Conservation (phyloP, 208 protist genomes). For the Balamuthia mandrillaris region DNA sequence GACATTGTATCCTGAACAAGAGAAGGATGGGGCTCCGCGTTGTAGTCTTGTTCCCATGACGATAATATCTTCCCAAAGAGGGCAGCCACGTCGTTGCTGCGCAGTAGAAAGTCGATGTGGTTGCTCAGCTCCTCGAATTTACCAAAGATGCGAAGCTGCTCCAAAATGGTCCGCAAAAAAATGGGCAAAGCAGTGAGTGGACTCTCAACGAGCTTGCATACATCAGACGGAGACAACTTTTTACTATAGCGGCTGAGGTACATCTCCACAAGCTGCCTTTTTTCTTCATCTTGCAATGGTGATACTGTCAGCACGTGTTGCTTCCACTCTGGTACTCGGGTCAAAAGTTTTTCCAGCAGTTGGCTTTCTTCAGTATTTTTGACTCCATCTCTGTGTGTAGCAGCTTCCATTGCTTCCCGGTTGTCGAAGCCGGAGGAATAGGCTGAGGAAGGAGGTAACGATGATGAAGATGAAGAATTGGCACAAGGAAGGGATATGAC, state of each 20-base stretch:
- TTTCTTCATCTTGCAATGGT: too few species aligned
- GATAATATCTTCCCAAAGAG: conserved; percentile 15
- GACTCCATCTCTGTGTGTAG: too few species aligned
- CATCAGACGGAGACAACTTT: neutral
- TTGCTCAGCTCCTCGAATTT: conserved; percentile 27
- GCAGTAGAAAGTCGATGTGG: conserved; percentile 25
- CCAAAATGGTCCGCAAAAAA: conserved; percentile 23
- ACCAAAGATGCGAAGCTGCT: conserved; percentile 24
- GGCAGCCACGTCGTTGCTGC: neutral
- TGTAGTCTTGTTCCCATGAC: conserved; percentile 10
- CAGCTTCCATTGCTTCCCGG: neutral
- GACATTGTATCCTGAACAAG: neutral
- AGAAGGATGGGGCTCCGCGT: neutral
- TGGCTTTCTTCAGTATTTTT: too few species aligned
- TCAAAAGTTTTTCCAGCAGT: too few species aligned
- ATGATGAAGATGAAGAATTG: neutral
- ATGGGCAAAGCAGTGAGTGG: neutral
- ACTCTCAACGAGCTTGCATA: conserved; percentile 2
- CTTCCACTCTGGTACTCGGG: too few species aligned
- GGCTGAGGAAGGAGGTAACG: too few species aligned
- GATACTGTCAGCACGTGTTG: too few species aligned
- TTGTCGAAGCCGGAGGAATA: conserved; percentile 11
- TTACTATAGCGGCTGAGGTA: conserved; percentile 7
- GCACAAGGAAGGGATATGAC: neutral
- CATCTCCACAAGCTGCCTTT: neutral